Base-by-base conservation (phyloP, 345 rosid genomes). In the Isatis tinctoria region DNA sequence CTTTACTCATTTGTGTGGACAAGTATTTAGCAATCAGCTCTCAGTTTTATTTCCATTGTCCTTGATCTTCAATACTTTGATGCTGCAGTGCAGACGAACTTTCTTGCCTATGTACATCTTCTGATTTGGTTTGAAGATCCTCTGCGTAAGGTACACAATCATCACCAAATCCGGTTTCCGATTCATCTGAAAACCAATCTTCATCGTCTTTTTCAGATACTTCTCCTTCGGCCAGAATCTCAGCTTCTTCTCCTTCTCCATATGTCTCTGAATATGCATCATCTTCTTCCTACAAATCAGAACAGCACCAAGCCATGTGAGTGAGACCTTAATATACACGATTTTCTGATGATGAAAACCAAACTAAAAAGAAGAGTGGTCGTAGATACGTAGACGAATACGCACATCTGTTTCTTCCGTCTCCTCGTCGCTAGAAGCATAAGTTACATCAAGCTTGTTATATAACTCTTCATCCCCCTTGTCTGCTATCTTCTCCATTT, bases 391-490 rank as follows among this genome's bases (percentile, higher is more conserved):
- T 22, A 77, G 22, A n/a, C 0, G 2, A 40, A 65, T 40, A 77
- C 72, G 2, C 11, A 62, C 70, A 40, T 63, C 77, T 3, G 33
- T 40, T 54, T 73, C 64, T 56, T 85, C 90, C 9, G 79, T 78
- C 22, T 86, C 90, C 44, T 91, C 87, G 32, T 85, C 89, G 48
- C 85, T 93, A 4, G 87, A 78, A 22, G 82, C 83, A 78, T 93
- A 93, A 65, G 86, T 79, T 56, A 85, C 80, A 79, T 89, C 89
- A 69, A 94, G 75, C 80, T 79, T 78, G 61, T 89, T 76, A 58
- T 91, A 94, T 32, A 94, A 77, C 63, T 83, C 81, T 44, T 80
- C 85, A 11, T 89, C 89, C 60, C 96, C 91, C 39, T 60, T 58
- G 41, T 85, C 88, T 80, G 81, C 75, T 67, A 85, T 80, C 11